phyloP scores from a whole-genome alignment of 2,329 filamentous ascomycete genomes.

The Claviceps sp. region DNA sequence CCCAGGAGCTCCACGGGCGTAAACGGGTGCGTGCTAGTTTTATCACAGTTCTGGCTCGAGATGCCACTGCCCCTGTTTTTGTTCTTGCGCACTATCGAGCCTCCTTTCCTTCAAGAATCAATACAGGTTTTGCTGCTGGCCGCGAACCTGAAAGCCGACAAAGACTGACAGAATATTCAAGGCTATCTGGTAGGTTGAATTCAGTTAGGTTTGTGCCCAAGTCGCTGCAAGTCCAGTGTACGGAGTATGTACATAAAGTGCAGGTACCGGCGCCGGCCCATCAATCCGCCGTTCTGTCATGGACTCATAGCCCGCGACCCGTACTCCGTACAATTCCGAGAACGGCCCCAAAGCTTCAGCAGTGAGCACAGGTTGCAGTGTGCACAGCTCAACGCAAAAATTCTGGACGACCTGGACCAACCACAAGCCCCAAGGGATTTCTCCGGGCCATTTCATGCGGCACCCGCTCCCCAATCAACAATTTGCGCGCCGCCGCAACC shows the following conservation, averaged over 20 bases:
- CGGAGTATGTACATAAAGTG: neutral
- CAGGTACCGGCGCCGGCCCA: neutral
- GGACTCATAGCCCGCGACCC: neutral
- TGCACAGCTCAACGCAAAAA: conserved; percentile 27
- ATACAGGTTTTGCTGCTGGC: no score
- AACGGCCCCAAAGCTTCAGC: conserved; percentile 17
- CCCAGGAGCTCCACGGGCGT: no score
- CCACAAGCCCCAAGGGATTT: conserved; percentile 23
- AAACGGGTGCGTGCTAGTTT: neutral
- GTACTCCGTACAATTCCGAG: conserved; percentile 10
- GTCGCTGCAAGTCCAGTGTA: no score
- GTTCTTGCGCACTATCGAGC: no score
- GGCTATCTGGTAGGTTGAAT: no score
- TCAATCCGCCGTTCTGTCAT: neutral
- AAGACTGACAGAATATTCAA: no score
- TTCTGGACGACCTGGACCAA: conserved; percentile 20
- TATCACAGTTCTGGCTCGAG: neutral
- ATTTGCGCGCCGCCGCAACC: conserved; percentile 15
- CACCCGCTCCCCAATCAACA: conserved; percentile 16
- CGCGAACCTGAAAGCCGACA: no score
- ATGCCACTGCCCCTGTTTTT: neutral
- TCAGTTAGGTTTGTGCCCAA: no score
- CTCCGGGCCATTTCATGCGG: conserved; percentile 15
- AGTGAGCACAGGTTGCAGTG: conserved; percentile 17
- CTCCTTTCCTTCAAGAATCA: no score